Base-by-base conservation (phyloP, 495 filamentous ascomycete species). In the Penicillium coprophilum region DNA sequence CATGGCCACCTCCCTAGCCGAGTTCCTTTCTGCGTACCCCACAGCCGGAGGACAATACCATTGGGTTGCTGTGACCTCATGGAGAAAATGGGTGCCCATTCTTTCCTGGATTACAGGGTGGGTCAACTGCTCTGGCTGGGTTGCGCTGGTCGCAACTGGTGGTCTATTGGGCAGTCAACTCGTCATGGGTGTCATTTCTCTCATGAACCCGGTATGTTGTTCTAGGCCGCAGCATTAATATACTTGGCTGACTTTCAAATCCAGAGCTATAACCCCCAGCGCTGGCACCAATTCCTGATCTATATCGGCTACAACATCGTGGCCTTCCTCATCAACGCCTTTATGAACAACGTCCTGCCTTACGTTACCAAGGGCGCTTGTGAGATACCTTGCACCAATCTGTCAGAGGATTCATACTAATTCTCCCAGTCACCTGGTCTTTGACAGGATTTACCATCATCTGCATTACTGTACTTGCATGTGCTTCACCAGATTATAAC, bases 51-150 rank as follows among this genome's bases (percentile, higher is more conserved):
- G 86, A 27, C 86, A 89, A 72, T 90, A 90, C 58, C 85, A 89
- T 67, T 91, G 87, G 88, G 87, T 87, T 15, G 86, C 87, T 82
- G 66, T 70, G 39, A 72, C 38, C 53, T 74, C 79, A 20, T 84
- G 80, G 75, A 70, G 75, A 60, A 72, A 65, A 45, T 88, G 80
- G 80, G 82, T 83, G 44, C 82, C 83, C 1, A 68, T 84, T 20
- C 71, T 90, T 6, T 85, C 81, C 11, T 91, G 84, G 82, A 82
- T 85, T 30, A 88, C 85, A 0, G 88, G 88, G 10, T 91, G 87
- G 87, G 83, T 90, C 55, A 90, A 88, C 65, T 82, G 86, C 28
- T 82, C 83, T 30, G 88, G 86, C 17, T 90, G 87, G 87, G 86
- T 90, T 41, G 76, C 77, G 10, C 59, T 81, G 41, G 74, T 77